These are phyloP conservation scores for Otatea glauca DNA, from an alignment of 176 grass and related monocot genomes.

Conservation along the genomic window DNA sequence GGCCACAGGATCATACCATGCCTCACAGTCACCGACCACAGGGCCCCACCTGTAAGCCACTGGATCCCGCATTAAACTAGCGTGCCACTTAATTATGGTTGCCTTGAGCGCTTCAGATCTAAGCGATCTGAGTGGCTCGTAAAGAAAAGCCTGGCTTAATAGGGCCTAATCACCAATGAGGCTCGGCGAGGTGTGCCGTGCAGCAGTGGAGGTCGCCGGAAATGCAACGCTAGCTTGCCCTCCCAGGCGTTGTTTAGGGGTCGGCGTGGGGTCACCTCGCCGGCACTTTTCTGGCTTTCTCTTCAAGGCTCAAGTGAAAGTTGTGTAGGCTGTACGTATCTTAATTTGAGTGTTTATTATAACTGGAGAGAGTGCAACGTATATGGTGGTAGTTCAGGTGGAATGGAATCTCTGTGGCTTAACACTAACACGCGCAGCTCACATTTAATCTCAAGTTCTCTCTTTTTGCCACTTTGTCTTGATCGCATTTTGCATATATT, in stretches of 20 bases:
- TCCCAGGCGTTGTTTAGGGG: background rate
- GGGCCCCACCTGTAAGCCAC: background rate
- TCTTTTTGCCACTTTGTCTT: background rate
- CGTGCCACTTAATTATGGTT: background rate
- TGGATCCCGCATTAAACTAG: slow-evolving; percentile 2
- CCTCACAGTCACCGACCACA: background rate
- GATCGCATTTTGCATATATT: background rate
- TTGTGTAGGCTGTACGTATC: slow-evolving; percentile 40
- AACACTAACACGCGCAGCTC: background rate
- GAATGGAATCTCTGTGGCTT: slow-evolving; percentile 45
- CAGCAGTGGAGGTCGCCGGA: background rate
- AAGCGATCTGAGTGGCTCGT: slow-evolving; percentile 27
- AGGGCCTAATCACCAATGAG: slow-evolving; percentile 1
- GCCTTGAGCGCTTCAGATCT: slow-evolving; percentile 11
- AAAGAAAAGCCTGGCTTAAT: background rate
- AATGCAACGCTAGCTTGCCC: background rate
- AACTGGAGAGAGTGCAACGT: background rate
- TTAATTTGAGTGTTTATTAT: slow-evolving; percentile 35
- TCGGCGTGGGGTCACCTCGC: slow-evolving; percentile 18
- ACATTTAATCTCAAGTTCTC: background rate
- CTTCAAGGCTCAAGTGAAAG: background rate
- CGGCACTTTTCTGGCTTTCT: slow-evolving; percentile 12
- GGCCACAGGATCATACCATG: background rate
- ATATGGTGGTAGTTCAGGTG: slow-evolving; percentile 30
- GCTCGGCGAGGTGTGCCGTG: slow-evolving; percentile 15